Percentiles rank a stretch among this genome's conserved stretches.
Conservation (phyloP, 2,329 filamentous ascomycete genomes). For the Penicillium occitanis region DNA sequence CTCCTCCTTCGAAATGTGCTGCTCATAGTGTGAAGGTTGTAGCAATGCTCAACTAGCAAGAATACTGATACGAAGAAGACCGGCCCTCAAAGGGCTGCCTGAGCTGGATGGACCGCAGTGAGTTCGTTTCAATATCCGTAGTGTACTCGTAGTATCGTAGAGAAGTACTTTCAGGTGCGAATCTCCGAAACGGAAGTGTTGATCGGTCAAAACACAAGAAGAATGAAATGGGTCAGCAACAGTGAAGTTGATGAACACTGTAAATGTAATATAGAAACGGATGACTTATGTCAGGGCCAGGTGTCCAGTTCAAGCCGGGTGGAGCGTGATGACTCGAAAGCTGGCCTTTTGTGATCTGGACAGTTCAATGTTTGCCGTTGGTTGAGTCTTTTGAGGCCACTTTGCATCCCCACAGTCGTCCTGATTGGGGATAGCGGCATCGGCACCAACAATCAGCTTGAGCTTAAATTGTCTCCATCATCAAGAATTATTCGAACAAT, state of each 20-base stretch:
- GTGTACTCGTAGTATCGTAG: not conserved
- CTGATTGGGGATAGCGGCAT: not conserved
- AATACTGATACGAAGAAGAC: not conserved
- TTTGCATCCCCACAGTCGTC: constrained; percentile 1
- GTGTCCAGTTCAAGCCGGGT: constrained; percentile 6
- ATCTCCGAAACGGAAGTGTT: not conserved
- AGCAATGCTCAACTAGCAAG: not conserved
- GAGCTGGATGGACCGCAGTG: not conserved
- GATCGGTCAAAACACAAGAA: not conserved
- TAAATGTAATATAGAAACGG: not conserved
- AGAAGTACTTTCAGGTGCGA: too few species aligned
- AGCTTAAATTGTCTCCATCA: constrained; percentile 4
- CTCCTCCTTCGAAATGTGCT: constrained; percentile 30
- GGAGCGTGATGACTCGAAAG: not conserved
- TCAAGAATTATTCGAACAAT: too few species aligned
- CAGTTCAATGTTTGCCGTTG: not conserved
- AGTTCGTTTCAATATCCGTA: not conserved
- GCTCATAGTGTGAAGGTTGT: constrained; percentile 29
- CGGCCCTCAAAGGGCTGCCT: constrained; percentile 4
- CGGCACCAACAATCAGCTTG: not conserved
- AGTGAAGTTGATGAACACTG: not conserved
- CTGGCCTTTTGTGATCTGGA: constrained; percentile 10
- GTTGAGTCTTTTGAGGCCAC: constrained; percentile 3
- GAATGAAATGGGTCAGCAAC: not conserved
- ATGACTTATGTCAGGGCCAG: not conserved